Evolutionary conservation across 805 yeast species (phyloP).

Genomic region (Yamadazyma tumulicola): DNA sequence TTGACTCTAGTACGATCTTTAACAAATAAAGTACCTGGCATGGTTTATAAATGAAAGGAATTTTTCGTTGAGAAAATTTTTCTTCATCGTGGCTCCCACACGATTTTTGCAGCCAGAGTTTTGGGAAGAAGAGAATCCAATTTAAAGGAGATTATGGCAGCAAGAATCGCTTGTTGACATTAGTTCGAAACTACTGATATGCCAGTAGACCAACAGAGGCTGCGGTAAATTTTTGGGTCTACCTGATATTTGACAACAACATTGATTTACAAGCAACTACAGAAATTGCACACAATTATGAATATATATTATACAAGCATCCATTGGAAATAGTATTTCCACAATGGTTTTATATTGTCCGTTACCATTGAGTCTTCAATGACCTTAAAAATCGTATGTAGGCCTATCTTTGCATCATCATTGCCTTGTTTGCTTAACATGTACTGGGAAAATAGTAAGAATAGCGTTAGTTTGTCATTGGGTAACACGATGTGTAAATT

Average conservation of each 20-base stretch:
- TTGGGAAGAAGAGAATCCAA: no score
- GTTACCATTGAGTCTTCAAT: constrained; percentile 19
- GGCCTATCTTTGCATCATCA: background rate
- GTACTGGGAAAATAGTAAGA: constrained; percentile 20
- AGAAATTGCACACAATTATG: background rate
- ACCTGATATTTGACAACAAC: no score
- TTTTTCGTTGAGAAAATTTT: constrained; percentile 6
- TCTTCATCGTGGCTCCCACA: no score
- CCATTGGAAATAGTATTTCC: constrained; percentile 19
- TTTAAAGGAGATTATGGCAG: no score
- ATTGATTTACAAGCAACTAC: no score
- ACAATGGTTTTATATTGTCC: constrained; percentile 15
- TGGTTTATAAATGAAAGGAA: constrained; percentile 17
- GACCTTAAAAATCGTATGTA: constrained; percentile 13
- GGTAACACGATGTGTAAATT: constrained; percentile 8
- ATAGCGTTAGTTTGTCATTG: constrained; percentile 11
- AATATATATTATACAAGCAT: constrained; percentile 5
- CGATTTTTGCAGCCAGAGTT: no score
- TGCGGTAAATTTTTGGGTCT: no score
- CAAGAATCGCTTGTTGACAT: no score
- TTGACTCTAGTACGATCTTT: constrained; percentile 26
- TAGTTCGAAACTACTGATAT: no score
- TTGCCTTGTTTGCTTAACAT: constrained; percentile 11
- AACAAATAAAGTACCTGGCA: constrained; percentile 71
- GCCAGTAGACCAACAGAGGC: no score